Evolutionary conservation across 495 filamentous ascomycete species (phyloP).

Genomic region (Penicillium coffeae): DNA sequence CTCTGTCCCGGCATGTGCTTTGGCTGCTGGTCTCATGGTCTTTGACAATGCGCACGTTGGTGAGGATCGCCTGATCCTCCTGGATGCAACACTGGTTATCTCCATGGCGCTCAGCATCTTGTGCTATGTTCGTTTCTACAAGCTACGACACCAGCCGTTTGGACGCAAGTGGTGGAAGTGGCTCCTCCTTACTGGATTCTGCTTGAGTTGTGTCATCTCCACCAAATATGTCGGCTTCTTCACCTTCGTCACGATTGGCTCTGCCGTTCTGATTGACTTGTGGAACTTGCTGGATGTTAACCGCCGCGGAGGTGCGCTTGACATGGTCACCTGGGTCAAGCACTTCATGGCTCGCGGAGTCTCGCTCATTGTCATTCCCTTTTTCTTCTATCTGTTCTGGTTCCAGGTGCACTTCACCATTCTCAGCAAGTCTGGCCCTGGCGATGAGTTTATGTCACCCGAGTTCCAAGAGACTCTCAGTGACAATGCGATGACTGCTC

Average conservation of each 20-base stretch:
- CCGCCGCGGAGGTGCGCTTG: conserved; percentile 70
- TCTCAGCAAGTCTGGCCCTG: conserved; percentile 81
- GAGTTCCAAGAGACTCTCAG: conserved; percentile 96
- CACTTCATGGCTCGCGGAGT: conserved; percentile 83
- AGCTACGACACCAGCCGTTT: conserved; percentile 85
- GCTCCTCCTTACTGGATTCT: conserved; percentile 90
- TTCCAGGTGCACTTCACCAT: conserved; percentile 98
- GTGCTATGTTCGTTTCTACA: conserved; percentile 96
- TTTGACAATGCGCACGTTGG: conserved; percentile 99
- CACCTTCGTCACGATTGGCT: conserved; percentile 95
- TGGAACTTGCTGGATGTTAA: conserved; percentile 93
- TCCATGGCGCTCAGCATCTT: conserved; percentile 93
- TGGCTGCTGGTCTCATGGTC: conserved; percentile 81
- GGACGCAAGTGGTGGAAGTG: conserved; percentile 99
- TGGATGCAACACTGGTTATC: conserved; percentile 91
- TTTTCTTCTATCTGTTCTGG: conserved; percentile 99
- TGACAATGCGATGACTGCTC: conserved; percentile 86
- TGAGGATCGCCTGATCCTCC: conserved; percentile 90
- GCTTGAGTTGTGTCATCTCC: conserved; percentile 94
- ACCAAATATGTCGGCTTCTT: conserved; percentile 97
- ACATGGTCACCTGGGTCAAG: conserved; percentile 74
- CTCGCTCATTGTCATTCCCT: conserved; percentile 82
- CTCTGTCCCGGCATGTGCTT: conserved; percentile 83
- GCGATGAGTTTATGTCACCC: conserved; percentile 98
- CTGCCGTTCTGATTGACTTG: conserved; percentile 87